Base-by-base conservation (phyloP, 129 eudicot genomes). In the Tanacetum coccineum region DNA sequence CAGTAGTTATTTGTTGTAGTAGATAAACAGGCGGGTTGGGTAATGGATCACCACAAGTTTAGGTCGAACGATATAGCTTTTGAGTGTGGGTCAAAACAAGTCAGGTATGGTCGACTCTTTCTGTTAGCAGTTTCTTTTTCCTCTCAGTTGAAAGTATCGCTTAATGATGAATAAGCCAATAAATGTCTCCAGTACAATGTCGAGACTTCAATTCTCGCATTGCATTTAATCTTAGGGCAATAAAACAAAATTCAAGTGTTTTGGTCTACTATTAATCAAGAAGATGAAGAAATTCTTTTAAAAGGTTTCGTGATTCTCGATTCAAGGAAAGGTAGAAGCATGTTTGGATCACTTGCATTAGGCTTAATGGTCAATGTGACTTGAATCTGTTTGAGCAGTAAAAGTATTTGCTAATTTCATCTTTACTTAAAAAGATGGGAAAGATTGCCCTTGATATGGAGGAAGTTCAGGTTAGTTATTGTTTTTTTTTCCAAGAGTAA, bases 351-450 rank as follows among this genome's bases (percentile, higher is more conserved):
- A 55, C 72, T 87, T 64, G 75, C 78, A n/a, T n/a, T n/a, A 4
- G 74, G 54, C 74, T 61, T 13, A 53, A 74, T 59, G 76, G 61
- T 50, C 75, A 67, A 50, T 66, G 65, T 59, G 74, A 59, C n/a
- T 30, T 6, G 9, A 71, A 68, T n/a, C 55, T 65, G 2, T 55
- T 40, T 13, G 71, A 76, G 42, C 48, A 36, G 10, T 48, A 59
- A 70, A 74, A 74, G 21, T 70, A 56, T 73, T 72, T 88, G 40
- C 78, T 91, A 8, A 70, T 91, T 39, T 85, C 83, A 4, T 74
- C 74, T 75, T 66, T 91, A 67, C 84, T 87, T n/a, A 84, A 87
- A 75, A 70, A 66, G 67, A 74, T 91, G 87, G 97, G 96, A 45
- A 91, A 87, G 76, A 79, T 80, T 17, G 82, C 84, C 40, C 87